phyloP scores from a whole-genome alignment of 495 filamentous ascomycete genomes.

The Hypoxylon subgilvum region DNA sequence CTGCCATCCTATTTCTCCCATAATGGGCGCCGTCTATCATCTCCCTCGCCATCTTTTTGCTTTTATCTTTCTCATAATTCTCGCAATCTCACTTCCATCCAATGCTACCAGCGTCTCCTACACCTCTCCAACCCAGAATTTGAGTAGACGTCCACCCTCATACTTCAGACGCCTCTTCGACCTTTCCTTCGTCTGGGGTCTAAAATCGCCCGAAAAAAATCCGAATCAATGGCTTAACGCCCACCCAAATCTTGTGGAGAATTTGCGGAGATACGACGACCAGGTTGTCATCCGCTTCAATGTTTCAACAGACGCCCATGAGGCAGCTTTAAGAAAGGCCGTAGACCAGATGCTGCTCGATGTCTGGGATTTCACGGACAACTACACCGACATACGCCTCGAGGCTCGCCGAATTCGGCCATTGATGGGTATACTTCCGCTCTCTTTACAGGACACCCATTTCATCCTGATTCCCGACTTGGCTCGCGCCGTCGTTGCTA shows the following conservation, averaged over 20 bases:
- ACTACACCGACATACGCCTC: conserved; percentile 88
- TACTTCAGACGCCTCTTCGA: conserved; percentile 36
- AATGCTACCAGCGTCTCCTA: conserved; percentile 18
- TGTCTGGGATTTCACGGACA: conserved; percentile 82
- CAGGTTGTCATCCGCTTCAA: conserved; percentile 91
- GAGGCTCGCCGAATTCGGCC: conserved; percentile 77
- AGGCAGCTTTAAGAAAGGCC: conserved; percentile 73
- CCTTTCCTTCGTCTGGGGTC: conserved; percentile 22
- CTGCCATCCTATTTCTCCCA: conserved; percentile 2
- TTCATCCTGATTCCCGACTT: conserved; percentile 81
- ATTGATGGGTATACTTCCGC: conserved; percentile 81
- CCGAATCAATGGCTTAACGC: conserved; percentile 37
- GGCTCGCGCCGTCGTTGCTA: conserved; percentile 73
- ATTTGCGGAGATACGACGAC: conserved; percentile 64
- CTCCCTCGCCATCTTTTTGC: conserved; percentile 7
- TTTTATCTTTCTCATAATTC: conserved; percentile 11
- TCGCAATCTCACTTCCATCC: conserved; percentile 9
- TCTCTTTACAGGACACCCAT: conserved; percentile 74
- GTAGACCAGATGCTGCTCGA: conserved; percentile 80
- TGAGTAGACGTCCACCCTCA: too few species aligned
- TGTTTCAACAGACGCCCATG: conserved; percentile 71
- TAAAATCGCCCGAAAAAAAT: conserved; percentile 22
- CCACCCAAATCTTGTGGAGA: conserved; percentile 41
- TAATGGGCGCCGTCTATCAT: conserved; percentile 10
- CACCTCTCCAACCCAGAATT: background rate